Evolutionary conservation across 805 yeast genomes (phyloP), one percentile per base, ranked within the genome.

Genomic region (Saccharomycopsis javanensis): DNA sequence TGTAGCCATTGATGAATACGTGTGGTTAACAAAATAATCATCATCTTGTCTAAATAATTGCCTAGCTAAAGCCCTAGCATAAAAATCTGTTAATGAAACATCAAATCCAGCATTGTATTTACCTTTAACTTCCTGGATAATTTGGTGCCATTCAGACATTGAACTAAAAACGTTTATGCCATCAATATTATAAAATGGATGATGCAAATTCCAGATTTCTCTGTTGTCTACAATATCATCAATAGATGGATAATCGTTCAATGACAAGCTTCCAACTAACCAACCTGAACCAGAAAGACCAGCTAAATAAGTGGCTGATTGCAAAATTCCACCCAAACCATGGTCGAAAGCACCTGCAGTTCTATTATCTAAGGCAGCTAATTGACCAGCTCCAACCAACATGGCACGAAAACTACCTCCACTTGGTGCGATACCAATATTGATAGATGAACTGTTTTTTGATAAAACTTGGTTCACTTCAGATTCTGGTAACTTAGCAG

Each of bases 401-500:
- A 89, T 86, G 30, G 96, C 95, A 60, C 97, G 77, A 68, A 86
- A 89, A 4, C 96, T 96, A 65, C 96, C 96, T 51, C 96, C 96
- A 13, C 88, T 77, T 62, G 83, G 81, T 4, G 89, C 83, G 31
- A 79, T 63, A 4, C 81, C 90, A 50, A 85, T 73, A 55, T 76
- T 74, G 57, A 79, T 72, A 8, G 73, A 70, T 56, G 75, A 69
- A 52, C 57, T 23, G 65, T 38, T 70, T 38, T 74, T 66, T 5
- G 67, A 59, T 35, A n/a, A 31, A 38, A 30, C 23, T 55, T 38
- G 34, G 30, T 55, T n/a, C 52, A 64, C 78, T 79, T 55, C 56
- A 11, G 15, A 51, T 5, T 63, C 64, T 2, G 65, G 54, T 11
- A 64, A 62, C 31, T 67, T 67, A 1, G 63, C 57, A 3, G 82